Evolutionary conservation across 176 grass and related monocot species (phyloP), one percentile per base, ranked within the genome.

Genomic region (Paspalum notatum): DNA sequence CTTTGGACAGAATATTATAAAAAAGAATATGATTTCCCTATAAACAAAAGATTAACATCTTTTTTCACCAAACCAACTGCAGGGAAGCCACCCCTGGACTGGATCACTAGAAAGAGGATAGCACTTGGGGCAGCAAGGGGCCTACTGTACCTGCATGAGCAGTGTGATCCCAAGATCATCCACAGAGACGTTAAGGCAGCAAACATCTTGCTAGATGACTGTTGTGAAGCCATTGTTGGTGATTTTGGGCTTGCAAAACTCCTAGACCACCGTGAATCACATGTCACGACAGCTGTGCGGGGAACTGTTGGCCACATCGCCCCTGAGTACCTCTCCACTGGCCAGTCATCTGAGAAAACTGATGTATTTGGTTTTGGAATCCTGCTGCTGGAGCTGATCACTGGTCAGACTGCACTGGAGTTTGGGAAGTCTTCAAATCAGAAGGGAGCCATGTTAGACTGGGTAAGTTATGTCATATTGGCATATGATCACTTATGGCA

Each of bases 161-260:
- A 97, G 66, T 97, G 93, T 72, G 93, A 97, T 27, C 93, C 93
- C 54, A 97, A 97, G 80, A 97, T 97, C 26, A 97, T 93, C 72
- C 93, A 97, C 55, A 90, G 93, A 71, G 93, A 97, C 20, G 93
- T 97, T 2, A 97, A 97, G 78, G 93, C 93, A 44, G 93, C 93
- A 8, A 97, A 97, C 76, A 84, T 97, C 80, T 71, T 97, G 43
- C 83, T 97, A 7, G 93, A 97, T 66, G 87, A 90, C 66, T 89
- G 58, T 65, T 92, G 80, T 7, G 93, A 93, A 79, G 90, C 93
- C 20, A 72, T 97, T 11, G 85, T 97, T 7, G 93, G 93, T 74
- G 93, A 97, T 61, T 97, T 97, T 62, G 93, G 93, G 41, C 88
- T 97, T 26, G 93, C 93, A 57, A 97, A 97, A 82, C 90, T 97